These are phyloP conservation scores for Aspergillus sp. DNA, from an alignment of 2,329 filamentous ascomycete species.

Conservation along the genomic window DNA sequence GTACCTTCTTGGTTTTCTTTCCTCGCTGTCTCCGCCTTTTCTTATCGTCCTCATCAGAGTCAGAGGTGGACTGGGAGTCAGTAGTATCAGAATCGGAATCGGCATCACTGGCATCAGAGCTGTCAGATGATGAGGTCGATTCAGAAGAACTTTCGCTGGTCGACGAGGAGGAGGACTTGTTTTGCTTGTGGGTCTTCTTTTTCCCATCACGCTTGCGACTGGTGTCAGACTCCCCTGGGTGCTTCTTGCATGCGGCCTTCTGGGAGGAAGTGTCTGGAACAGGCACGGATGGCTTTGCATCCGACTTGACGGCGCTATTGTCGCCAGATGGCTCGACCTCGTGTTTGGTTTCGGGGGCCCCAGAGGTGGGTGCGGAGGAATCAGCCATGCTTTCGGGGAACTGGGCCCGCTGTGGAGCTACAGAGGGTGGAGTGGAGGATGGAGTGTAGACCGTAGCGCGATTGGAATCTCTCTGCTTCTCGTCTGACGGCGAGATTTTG, in stretches of 20 bases:
- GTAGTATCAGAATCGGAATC: constrained; percentile 4
- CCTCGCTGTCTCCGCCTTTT: constrained; percentile 34
- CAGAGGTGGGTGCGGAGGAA: constrained; percentile 13
- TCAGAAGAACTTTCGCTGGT: constrained; percentile 17
- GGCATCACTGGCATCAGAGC: constrained; percentile 15
- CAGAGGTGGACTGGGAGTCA: constrained; percentile 8
- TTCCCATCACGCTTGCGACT: constrained; percentile 15
- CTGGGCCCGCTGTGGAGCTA: constrained; percentile 17
- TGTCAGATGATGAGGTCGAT: constrained; percentile 14
- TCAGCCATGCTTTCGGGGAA: constrained; percentile 23
- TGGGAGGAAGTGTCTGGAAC: constrained; percentile 20
- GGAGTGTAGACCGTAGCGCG: constrained; percentile 16
- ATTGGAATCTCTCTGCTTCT: constrained; percentile 13
- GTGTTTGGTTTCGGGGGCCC: constrained; percentile 22
- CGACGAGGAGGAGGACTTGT: constrained; percentile 12
- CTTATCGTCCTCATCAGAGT: constrained; percentile 20
- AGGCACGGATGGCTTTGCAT: constrained; percentile 15
- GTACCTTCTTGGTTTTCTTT: constrained; percentile 25
- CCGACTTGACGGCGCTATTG: constrained; percentile 20
- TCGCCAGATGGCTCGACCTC: constrained; percentile 24
- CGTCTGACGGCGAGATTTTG: constrained; percentile 4
- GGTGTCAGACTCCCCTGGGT: constrained; percentile 15
- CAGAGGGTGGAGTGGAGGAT: constrained; percentile 14
- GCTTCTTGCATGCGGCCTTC: constrained; percentile 28
- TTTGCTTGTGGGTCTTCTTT: constrained; percentile 20